Percentiles rank a stretch among this genome's conserved stretches.
Evolutionary conservation across 73 alveolate genomes (phyloP).

Genomic region (Paramecium pentaurelia): DNA sequence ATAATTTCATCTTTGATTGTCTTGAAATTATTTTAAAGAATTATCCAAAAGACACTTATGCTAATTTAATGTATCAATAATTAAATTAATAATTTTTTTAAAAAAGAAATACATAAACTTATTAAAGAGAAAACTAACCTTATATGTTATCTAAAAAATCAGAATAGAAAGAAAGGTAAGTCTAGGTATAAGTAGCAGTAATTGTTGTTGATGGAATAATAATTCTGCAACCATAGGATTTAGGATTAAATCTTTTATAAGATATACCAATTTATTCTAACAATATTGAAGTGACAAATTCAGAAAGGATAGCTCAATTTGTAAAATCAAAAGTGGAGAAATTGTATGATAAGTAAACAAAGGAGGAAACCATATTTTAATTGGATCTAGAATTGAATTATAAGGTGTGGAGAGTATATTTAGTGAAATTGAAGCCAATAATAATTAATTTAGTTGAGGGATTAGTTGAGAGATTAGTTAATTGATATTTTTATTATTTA

Average conservation of each 20-base stretch:
- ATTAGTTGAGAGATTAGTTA: neutral
- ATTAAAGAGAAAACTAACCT: neutral
- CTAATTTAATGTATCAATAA: neutral
- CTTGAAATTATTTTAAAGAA: neutral
- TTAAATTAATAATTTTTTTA: neutral
- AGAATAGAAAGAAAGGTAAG: neutral
- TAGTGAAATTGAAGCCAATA: neutral
- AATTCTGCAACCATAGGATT: neutral
- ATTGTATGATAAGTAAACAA: neutral
- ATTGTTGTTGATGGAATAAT: neutral
- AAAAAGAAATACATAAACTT: neutral
- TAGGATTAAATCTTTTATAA: neutral
- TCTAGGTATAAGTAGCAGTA: neutral
- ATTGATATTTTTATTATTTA: neutral
- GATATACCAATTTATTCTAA: conserved; percentile 5
- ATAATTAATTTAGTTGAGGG: neutral
- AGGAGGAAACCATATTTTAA: neutral
- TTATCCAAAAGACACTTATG: neutral
- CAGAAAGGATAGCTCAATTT: neutral
- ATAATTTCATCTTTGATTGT: neutral
- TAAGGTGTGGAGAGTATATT: neutral
- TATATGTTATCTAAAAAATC: neutral
- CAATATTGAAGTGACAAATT: neutral
- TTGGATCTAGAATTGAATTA: neutral
- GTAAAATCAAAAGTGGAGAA: neutral